Evolutionary conservation across 768 basidiomycete species (phyloP).

Genomic region (Tubosaeta sp.): DNA sequence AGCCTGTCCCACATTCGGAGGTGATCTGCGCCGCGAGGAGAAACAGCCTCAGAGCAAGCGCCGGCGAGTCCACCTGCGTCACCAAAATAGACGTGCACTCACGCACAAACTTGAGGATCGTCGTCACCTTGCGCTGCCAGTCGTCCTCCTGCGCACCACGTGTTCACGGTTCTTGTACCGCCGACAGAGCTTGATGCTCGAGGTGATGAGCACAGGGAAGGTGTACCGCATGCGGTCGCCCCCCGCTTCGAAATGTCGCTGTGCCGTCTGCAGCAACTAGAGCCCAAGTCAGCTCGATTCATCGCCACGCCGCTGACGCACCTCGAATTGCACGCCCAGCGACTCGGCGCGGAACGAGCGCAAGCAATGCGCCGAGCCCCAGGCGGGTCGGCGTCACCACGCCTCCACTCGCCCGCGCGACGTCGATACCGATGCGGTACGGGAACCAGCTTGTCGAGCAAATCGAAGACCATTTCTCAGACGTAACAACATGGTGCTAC

Average conservation of each 20-base stretch:
- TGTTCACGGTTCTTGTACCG: slow-evolving; percentile 84
- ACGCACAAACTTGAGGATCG: slow-evolving; percentile 90
- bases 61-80: slow-evolving; percentile 86
- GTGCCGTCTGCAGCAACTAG: slow-evolving; percentile 89
- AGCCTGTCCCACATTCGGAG: slow-evolving; percentile 88
- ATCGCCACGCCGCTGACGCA: slow-evolving; percentile 27
- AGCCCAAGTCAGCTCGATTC: not conserved
- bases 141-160: slow-evolving; percentile 74
- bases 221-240: slow-evolving; percentile 96
- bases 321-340: slow-evolving; percentile 86
- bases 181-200: slow-evolving; percentile 87
- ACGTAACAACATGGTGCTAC: slow-evolving; percentile 34
- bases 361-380: too few relatives aligned
- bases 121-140: slow-evolving; percentile 81
- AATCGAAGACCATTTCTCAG: slow-evolving; percentile 37
- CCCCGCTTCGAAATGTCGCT: slow-evolving; percentile 85
- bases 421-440: too few relatives aligned
- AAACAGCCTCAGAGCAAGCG: slow-evolving; percentile 89
- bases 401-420: too few relatives aligned
- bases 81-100: slow-evolving; percentile 91
- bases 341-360: slow-evolving; percentile 91
- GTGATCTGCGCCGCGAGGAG: slow-evolving; percentile 93
- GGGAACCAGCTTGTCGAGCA: slow-evolving; percentile 33
- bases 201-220: slow-evolving; percentile 93
- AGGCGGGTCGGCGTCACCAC: too few relatives aligned